phyloP scores from a whole-genome alignment of 352 stramenopile genomes.

The Phytophthora foliorum region DNA sequence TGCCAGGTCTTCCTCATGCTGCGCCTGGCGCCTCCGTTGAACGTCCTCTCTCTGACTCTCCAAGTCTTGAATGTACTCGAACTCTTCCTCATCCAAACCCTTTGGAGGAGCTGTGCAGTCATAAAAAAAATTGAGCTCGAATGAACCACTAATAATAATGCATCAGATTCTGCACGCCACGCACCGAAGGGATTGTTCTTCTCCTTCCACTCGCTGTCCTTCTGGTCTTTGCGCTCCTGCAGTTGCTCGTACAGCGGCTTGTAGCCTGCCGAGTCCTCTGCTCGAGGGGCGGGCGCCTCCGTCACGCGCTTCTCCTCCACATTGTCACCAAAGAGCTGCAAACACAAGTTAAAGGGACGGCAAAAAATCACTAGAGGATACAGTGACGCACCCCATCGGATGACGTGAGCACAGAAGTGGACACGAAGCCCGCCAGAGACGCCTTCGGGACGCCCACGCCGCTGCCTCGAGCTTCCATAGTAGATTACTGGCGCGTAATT shows the following conservation, averaged over 20 bases:
- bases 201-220: slow-evolving; percentile 90
- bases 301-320: slow-evolving; percentile 85
- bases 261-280: slow-evolving; percentile 60
- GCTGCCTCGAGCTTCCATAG: slow-evolving; percentile 39
- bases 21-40: slow-evolving; percentile 59
- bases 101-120: slow-evolving; percentile 73
- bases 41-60: slow-evolving; percentile 65
- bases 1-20: slow-evolving; percentile 80
- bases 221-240: slow-evolving; percentile 79
- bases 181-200: slow-evolving; percentile 91
- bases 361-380: not conserved
- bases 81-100: slow-evolving; percentile 87
- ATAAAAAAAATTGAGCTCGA: not conserved
- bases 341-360: not conserved
- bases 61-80: slow-evolving; percentile 83
- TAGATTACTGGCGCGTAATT: not conserved
- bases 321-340: slow-evolving; percentile 89
- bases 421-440: slow-evolving; percentile 81
- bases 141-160: no score
- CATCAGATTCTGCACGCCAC: no score
- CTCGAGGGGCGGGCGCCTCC: slow-evolving; percentile 56
- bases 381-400: slow-evolving; percentile 76
- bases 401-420: slow-evolving; percentile 84
- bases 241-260: slow-evolving; percentile 86
- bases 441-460: slow-evolving; percentile 34